Base-by-base conservation (phyloP, 202 grass and related monocot genomes). In the Panicum virgatum region DNA sequence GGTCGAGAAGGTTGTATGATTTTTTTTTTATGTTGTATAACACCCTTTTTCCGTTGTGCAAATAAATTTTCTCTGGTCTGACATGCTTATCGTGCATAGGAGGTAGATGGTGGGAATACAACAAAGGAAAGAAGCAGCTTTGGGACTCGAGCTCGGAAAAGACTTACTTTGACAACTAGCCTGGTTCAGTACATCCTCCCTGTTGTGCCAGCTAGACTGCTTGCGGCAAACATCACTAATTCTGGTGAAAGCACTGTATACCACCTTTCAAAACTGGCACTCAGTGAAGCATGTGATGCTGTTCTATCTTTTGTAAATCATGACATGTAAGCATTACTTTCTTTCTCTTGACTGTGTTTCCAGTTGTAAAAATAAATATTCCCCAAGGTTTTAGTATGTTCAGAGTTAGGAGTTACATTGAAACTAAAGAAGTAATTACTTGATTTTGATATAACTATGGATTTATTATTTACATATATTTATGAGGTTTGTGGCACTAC, bases 181-280 rank as follows among this genome's bases (percentile, higher is more conserved):
- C 40, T 90, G 67, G 83, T 90, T 45, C 68, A 90, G 68, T 26
- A 18, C 53, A 73, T 86, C 54, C 74, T 90, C 83, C 88, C 88
- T 86, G 84, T 62, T 83, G 68, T 74, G 27, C 52, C 88, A 86
- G 34, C 44, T 16, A 86, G 52, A 47, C 68, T 83, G 74, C 68
- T 90, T 79, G 67, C 52, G 15, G 22, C 74, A 86, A 74, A 75
- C 44, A 20, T 82, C 60, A 62, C 69, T 74, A 10, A 62, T 32
- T 53, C 68, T 0, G 22, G 36, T 69, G 83, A 79, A 82, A 38
- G 68, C 16, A 46, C 62, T 52, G 61, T 86, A 51, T 90, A 90
- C 88, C 68, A 69, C 26, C 50, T 74, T 86, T 90, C 66, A 38
- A 86, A 74, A 81, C 36, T 47, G 29, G 68, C 45, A 14, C 79